Percentiles rank a stretch among this genome's conserved stretches.
Evolutionary conservation across 1,139 yeast genomes (phyloP).

Genomic region (Pichia sp.): DNA sequence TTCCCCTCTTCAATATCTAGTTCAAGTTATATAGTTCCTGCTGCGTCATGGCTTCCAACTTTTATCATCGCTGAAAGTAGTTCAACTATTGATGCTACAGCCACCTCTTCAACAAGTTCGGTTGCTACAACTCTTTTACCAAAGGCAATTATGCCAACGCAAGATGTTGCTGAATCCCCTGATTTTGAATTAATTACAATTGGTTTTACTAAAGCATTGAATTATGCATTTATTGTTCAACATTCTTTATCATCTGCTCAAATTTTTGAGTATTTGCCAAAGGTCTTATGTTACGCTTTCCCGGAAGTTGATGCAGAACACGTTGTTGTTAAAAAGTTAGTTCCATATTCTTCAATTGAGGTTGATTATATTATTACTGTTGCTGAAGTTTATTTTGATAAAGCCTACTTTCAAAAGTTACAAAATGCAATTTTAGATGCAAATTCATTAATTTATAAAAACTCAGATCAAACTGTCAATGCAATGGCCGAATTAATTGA

Average conservation of each 20-base stretch:
- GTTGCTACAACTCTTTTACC: slow-evolving; percentile 49
- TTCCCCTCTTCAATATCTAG: slow-evolving; percentile 1
- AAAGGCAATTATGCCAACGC: slow-evolving; percentile 56
- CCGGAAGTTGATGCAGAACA: slow-evolving; percentile 32
- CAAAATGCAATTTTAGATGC: slow-evolving; percentile 39
- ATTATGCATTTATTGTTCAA: slow-evolving; percentile 65
- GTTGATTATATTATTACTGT: slow-evolving; percentile 60
- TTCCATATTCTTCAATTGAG: slow-evolving; percentile 52
- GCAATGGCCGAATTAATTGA: slow-evolving; percentile 56
- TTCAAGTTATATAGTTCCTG: background rate
- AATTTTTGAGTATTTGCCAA: slow-evolving; percentile 65
- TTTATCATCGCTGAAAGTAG: slow-evolving; percentile 35
- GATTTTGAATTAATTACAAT: slow-evolving; percentile 50
- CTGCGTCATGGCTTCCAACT: slow-evolving; percentile 44
- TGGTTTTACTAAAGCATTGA: slow-evolving; percentile 65
- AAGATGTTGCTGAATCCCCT: slow-evolving; percentile 40
- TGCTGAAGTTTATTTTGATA: slow-evolving; percentile 71
- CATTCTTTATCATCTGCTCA: slow-evolving; percentile 69
- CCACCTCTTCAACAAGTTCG: slow-evolving; percentile 29
- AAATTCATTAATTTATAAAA: slow-evolving; percentile 45
- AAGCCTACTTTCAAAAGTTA: slow-evolving; percentile 39
- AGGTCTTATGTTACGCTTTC: slow-evolving; percentile 50
- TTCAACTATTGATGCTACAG: slow-evolving; percentile 25
- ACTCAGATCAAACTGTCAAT: slow-evolving; percentile 41
- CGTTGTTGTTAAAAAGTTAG: slow-evolving; percentile 53